Evolutionary conservation across 169 alveolate species (phyloP), one percentile per base, ranked within the genome.

Genomic region (Plasmodium berghei): DNA sequence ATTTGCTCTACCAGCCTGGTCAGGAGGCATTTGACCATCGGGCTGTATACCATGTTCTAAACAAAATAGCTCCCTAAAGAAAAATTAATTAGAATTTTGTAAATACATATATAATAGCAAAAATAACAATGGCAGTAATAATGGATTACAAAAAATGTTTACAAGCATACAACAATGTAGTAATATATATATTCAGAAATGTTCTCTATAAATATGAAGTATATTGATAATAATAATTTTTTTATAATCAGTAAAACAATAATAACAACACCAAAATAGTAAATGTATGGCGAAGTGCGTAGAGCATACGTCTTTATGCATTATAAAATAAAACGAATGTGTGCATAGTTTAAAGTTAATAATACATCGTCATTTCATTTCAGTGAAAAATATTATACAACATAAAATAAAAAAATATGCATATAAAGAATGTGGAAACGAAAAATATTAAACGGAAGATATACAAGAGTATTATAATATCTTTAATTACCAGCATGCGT

Each of bases 1-100:
- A 59, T 97, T 98, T 56, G 97, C 99, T 77, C 98, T 98, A 88
- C 94, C 96, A 74, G 97, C 95, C 94, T 96, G 94, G 88, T 97
- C 98, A 55, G 97, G 69, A 62, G 87, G 92, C 64, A 91, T 92
- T 85, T 93, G 92, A 70, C 97, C 97, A 85, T 95, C 97, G 24
- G 97, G 97, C 63, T 87, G 92, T 61, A 95, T 94, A 24, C 97
- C 97, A 72, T 95, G 97, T 89, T 95, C 97, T 69, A 94, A 71
- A 86, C 97, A 95, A 88, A 95, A 95, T 42, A 95, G 87, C 75
- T 94, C 96, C 96, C 96, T 94, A 86, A 63, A 52, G 56, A 71
- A 16, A 18, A 22, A 46, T 18, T 42, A 26, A 26, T 12, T 28
- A 16, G 28, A 59, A 34, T 34, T 34, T 34, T 34, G 8, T 34